Conservation (phyloP, 495 filamentous ascomycete genomes). For the Terfezia claveryi region DNA sequence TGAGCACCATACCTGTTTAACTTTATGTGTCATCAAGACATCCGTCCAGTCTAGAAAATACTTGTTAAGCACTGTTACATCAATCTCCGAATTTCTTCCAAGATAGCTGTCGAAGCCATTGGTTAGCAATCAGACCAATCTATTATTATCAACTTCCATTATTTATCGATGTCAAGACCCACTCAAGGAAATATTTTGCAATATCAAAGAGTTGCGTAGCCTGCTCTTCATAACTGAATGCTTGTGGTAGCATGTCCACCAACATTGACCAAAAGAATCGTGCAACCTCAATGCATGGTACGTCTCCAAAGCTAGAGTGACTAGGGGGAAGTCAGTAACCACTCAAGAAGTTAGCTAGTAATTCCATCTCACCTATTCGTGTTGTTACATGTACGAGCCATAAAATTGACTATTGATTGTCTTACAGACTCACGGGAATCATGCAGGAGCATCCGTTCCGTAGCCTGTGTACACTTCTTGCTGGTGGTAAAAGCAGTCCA, state of each 20-base stretch:
- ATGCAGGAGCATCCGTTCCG: not conserved
- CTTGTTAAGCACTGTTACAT: not conserved
- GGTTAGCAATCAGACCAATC: not conserved
- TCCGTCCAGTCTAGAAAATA: constrained; percentile 13
- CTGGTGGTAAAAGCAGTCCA: constrained; percentile 30
- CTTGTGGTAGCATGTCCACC: constrained; percentile 27
- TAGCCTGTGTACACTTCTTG: constrained; percentile 11
- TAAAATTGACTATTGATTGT: not conserved
- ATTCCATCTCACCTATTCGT: no score
- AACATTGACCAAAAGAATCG: constrained; percentile 33
- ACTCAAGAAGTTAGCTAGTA: no score
- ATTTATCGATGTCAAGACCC: no score
- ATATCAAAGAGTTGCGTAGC: constrained; percentile 36
- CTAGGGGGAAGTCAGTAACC: not conserved
- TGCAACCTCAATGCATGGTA: constrained; percentile 20
- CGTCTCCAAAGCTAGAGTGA: constrained; percentile 3
- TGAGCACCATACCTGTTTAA: constrained; percentile 9
- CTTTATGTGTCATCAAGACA: constrained; percentile 7
- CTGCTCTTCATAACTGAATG: constrained; percentile 23
- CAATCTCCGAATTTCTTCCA: not conserved
- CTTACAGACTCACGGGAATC: not conserved
- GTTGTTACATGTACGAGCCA: no score
- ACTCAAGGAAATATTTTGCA: constrained; percentile 1
- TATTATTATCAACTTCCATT: no score
- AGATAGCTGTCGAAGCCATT: not conserved